Percentiles rank a stretch among this genome's conserved stretches.
Evolutionary conservation across 352 stramenopile genomes (phyloP).

Genomic region (Peronospora belbahrii): DNA sequence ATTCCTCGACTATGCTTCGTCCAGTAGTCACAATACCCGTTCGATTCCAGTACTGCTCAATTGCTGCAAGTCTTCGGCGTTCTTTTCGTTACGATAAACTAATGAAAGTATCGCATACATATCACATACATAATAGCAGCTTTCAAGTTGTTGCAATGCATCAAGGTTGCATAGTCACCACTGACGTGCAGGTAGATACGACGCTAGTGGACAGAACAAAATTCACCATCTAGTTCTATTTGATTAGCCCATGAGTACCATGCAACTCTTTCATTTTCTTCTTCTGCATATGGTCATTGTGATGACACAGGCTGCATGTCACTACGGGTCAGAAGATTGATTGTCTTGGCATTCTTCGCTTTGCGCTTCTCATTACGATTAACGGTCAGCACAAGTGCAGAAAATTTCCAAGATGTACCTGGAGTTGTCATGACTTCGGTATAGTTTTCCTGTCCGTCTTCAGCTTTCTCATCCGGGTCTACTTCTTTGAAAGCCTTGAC

Average conservation of each 20-base stretch:
- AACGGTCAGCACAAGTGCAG: slow-evolving; percentile 55
- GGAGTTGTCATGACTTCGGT: slow-evolving; percentile 44
- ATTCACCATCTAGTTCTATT: slow-evolving; percentile 23
- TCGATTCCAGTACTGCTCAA: too few species aligned
- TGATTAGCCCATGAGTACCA: too few species aligned
- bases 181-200: slow-evolving; percentile 29
- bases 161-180: slow-evolving; percentile 18
- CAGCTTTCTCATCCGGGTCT: slow-evolving; percentile 9
- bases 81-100: too few species aligned
- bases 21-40: too few species aligned
- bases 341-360: slow-evolving; percentile 55
- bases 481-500: slow-evolving; percentile 69
- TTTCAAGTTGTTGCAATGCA: slow-evolving; percentile 38
- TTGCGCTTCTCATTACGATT: slow-evolving; percentile 53
- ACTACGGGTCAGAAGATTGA: slow-evolving; percentile 39
- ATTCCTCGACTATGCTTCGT: too few species aligned
- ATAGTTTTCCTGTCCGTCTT: slow-evolving; percentile 6
- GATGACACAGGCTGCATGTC: slow-evolving; percentile 12
- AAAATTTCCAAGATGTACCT: slow-evolving; percentile 70
- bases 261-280: too few species aligned
- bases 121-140: slow-evolving; percentile 31
- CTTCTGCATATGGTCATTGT: background rate
- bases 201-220: slow-evolving; percentile 20
- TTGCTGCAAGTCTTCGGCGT: too few species aligned
- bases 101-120: too few species aligned